These are phyloP conservation scores for Carex cristatella DNA, from an alignment of 176 grass and related monocot genomes.

Conservation along the genomic window DNA sequence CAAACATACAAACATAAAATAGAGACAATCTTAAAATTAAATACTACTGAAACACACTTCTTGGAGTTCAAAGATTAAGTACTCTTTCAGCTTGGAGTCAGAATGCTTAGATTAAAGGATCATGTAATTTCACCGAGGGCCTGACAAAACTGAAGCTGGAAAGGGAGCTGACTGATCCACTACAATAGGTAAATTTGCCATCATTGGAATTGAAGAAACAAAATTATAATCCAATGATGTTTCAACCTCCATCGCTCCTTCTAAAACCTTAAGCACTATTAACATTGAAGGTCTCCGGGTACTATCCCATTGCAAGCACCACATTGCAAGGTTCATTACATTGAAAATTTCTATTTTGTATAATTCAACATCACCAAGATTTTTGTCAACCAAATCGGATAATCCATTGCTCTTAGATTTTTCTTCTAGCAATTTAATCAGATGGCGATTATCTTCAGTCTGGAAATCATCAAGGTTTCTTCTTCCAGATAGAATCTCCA, in stretches of 20 bases:
- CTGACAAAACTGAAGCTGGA: constrained; percentile 1
- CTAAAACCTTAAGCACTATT: constrained; percentile 40
- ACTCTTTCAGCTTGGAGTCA: too few species aligned
- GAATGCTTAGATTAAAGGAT: not conserved
- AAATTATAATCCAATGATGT: constrained; percentile 25
- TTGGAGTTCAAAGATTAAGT: not conserved
- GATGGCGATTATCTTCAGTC: constrained; percentile 22
- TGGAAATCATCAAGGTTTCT: constrained; percentile 45
- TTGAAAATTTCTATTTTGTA: constrained; percentile 27
- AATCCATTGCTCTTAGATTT: constrained; percentile 20
- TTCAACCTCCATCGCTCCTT: constrained; percentile 35
- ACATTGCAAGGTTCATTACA: constrained; percentile 49
- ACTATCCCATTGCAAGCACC: constrained; percentile 55
- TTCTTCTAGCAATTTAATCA: constrained; percentile 37
- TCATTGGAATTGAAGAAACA: not conserved
- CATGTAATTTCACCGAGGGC: too few species aligned
- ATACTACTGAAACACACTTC: not conserved
- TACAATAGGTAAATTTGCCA: not conserved
- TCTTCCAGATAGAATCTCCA: constrained; percentile 28
- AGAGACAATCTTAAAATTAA: too few species aligned
- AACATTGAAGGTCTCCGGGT: constrained; percentile 55
- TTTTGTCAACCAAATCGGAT: constrained; percentile 30
- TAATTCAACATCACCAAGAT: constrained; percentile 4
- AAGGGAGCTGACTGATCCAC: constrained; percentile 9
- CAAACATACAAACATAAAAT: too few species aligned